These are phyloP conservation scores for Yarrowia sp. DNA, from an alignment of 805 yeast genomes.

Conservation along the genomic window DNA sequence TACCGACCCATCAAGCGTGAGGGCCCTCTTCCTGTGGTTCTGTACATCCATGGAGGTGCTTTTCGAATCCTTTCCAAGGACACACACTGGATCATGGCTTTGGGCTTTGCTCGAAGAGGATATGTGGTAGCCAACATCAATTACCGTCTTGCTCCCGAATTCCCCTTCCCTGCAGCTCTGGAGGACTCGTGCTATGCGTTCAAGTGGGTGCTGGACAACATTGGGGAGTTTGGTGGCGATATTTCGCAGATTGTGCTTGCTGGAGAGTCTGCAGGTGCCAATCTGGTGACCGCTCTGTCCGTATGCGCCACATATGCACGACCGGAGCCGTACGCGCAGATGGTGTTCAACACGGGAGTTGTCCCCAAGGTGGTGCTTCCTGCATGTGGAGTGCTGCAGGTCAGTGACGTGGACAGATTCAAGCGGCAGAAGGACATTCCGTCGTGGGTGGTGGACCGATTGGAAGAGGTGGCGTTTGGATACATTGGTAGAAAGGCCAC, in stretches of 20 bases:
- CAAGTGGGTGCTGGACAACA: conserved; percentile 3
- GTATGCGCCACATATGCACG: not conserved
- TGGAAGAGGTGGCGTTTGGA: not conserved
- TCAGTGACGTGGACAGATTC: not conserved
- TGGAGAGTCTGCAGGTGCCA: conserved; percentile 15
- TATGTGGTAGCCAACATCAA: conserved; percentile 20
- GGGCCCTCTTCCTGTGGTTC: conserved; percentile 10
- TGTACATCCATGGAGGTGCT: conserved; percentile 8
- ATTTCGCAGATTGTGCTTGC: not conserved
- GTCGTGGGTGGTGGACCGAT: not conserved
- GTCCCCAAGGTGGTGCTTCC: conserved; percentile 13
- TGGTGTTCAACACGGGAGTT: not conserved
- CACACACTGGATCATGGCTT: conserved; percentile 11
- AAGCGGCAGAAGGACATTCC: not conserved
- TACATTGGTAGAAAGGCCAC: conserved; percentile 5
- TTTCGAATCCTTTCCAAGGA: conserved; percentile 14
- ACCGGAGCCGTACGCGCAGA: conserved; percentile 13
- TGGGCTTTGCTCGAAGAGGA: conserved; percentile 12
- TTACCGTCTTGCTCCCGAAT: not conserved
- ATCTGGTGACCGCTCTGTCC: conserved; percentile 11
- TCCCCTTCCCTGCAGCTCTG: conserved; percentile 2
- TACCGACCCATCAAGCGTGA: conserved; percentile 14
- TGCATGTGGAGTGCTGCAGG: conserved; percentile 7
- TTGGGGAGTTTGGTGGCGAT: conserved; percentile 14
- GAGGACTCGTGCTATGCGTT: conserved; percentile 8